Evolutionary conservation across 805 yeast species (phyloP).

Genomic region (Candida vaughaniae): DNA sequence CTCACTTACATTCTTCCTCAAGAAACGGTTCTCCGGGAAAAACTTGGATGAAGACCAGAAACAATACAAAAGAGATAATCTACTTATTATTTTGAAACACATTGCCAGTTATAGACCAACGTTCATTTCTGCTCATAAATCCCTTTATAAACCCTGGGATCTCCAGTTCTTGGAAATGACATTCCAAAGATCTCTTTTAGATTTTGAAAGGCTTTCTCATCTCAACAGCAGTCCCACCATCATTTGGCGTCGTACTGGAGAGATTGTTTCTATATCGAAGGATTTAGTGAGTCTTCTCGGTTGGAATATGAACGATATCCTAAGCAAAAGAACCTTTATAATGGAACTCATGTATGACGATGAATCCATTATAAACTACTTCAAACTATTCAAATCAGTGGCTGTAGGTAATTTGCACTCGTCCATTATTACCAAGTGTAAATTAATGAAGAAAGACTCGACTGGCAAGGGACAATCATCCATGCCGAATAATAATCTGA

Average conservation of each 20-base stretch:
- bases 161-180: constrained; percentile 51
- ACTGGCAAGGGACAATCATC: constrained; percentile 16
- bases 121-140: constrained; percentile 73
- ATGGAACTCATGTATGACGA: constrained; percentile 80
- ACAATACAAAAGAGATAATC: constrained; percentile 28
- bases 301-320: constrained; percentile 53
- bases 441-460: constrained; percentile 32
- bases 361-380: constrained; percentile 68
- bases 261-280: constrained; percentile 73
- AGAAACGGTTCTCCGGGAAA: constrained; percentile 54
- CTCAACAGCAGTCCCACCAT: constrained; percentile 75
- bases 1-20: constrained; percentile 54
- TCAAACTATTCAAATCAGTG: constrained; percentile 64
- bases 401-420: constrained; percentile 68
- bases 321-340: constrained; percentile 62
- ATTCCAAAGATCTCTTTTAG: constrained; percentile 42
- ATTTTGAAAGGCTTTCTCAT: constrained; percentile 44
- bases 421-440: constrained; percentile 51
- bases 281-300: constrained; percentile 73
- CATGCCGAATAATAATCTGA: constrained; percentile 17
- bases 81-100: constrained; percentile 49
- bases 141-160: constrained; percentile 65
- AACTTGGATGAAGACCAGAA: constrained; percentile 31
- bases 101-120: constrained; percentile 72
- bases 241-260: constrained; percentile 86